phyloP scores from a whole-genome alignment of 2,329 filamentous ascomycete species.

The Coniochaeta sp. region DNA sequence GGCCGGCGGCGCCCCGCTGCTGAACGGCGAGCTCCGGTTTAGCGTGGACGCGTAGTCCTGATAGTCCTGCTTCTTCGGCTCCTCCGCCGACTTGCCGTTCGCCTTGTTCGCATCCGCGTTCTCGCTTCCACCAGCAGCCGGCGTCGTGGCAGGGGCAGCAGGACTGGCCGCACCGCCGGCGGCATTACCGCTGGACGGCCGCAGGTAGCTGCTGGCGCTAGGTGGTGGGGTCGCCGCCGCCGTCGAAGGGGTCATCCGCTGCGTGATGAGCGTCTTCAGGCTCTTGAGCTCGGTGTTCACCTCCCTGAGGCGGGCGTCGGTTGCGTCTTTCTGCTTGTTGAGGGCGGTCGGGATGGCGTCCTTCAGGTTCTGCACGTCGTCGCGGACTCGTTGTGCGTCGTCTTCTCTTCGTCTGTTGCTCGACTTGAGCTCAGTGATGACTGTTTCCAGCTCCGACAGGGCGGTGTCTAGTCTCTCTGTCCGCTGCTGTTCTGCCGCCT shows the following conservation, averaged over 20 bases:
- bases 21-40: slow-evolving; percentile 36
- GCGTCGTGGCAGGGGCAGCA: slow-evolving; percentile 15
- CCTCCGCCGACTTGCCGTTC: slow-evolving; percentile 14
- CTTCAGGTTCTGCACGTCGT: slow-evolving; percentile 77
- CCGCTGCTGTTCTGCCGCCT: slow-evolving; percentile 75
- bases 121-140: slow-evolving; percentile 14
- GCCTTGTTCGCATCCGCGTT: slow-evolving; percentile 20
- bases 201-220: slow-evolving; percentile 19
- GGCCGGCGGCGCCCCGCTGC: slow-evolving; percentile 35
- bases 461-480: slow-evolving; percentile 78
- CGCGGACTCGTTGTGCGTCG: slow-evolving; percentile 75
- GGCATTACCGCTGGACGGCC: slow-evolving; percentile 16
- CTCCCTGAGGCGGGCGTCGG: slow-evolving; percentile 75
- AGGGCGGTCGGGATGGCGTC: slow-evolving; percentile 84
- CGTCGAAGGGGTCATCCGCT: slow-evolving; percentile 43
- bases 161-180: slow-evolving; percentile 9
- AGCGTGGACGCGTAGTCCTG: slow-evolving; percentile 25
- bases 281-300: slow-evolving; percentile 84
- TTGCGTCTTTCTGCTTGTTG: slow-evolving; percentile 76
- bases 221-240: slow-evolving; percentile 8
- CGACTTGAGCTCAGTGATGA: slow-evolving; percentile 74
- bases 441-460: slow-evolving; percentile 74
- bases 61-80: slow-evolving; percentile 22
- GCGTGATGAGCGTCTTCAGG: slow-evolving; percentile 75
- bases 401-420: slow-evolving; percentile 77